Evolutionary conservation across 768 basidiomycete genomes (phyloP), one percentile per base, ranked within the genome.

Genomic region (Pisolithus microcarpus): DNA sequence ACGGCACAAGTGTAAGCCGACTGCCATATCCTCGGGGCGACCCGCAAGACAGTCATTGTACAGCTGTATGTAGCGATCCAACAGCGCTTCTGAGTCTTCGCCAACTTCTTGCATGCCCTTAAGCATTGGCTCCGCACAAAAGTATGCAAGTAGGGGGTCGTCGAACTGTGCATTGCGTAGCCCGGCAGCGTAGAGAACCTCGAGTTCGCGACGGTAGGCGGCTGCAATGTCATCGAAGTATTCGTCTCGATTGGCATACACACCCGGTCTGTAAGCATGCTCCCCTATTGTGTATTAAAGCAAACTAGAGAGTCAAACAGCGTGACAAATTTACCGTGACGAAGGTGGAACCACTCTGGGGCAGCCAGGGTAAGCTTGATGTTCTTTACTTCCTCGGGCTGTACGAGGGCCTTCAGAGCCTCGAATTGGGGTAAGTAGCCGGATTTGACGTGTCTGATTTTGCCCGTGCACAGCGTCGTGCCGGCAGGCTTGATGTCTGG

Each of bases 341-440:
- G 77, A 26, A 84, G 77, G 61, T 84, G 82, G 63, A 79, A 82
- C 82, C 84, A 85, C 34, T 81, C 80, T 3, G 85, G 86, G 0
- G 84, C 79, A 52, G 80, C 82, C 65, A 86, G 70, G 13, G 82
- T 87, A 52, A 88, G 59, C 64, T 91, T 89, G 64, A 88, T 75
- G 59, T 75, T 72, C 59, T 75, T 75, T 52, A 84, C 78, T 58
- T 86, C 83, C 66, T 84, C 75, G 7, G 77, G 71, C 16, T 76
- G 60, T 23, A 84, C 80, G 18, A 83, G 59, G 24, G 64, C 67
- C 64, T 82, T 85, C 51, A 84, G 67, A 46, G 72, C 77, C 51
- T 80, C 77, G 60, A 82, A 86, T 53, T 85, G 77, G 24, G 81
- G 74, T 8, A 80, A 61, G 58, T 84, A 85, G 57, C 84, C 82